Evolutionary conservation across 2,329 filamentous ascomycete species (phyloP), one percentile per base, ranked within the genome.

Genomic region (Cladophialophora immunda): DNA sequence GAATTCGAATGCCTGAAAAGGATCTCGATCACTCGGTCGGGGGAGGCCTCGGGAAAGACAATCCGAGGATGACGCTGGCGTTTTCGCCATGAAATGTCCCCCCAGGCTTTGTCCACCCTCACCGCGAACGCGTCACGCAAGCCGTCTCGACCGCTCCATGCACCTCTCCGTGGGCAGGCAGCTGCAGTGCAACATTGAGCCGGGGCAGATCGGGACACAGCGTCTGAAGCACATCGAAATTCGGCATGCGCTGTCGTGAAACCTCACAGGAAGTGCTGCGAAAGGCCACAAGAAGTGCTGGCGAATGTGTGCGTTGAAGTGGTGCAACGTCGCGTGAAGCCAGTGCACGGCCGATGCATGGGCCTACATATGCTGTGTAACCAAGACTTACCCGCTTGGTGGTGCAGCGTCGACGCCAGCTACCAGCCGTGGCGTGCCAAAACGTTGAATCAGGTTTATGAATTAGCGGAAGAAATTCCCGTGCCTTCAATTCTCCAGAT

Each of bases 321-420:
- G n/a, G 45, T 50, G 45, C 19, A 25, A 50, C 19, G 9, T 50
- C 19, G 22, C 19, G 19, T 47, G 19, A 41, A 3, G 13, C 45
- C 19, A 25, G 45, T 13, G 45, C 45, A 25, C 38, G 38, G 9
- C 19, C 3, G 45, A 8, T 50, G 19, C 8, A 25, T 50, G 45
- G 45, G 45, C 45, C 22, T 25, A 50, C 7, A 13, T 50, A 50
- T 50, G 45, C 19, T 50, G 19, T 50, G 45, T 50, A 50, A 50
- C 45, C 4, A 50, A 3, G 8, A 13, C 45, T 50, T 25, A 50
- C 45, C 45, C 19, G 45, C 45, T 25, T 13, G 5, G 19, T 50
- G 38, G 5, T 41, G 38, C 11, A 6, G 38, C 38, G n/a, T 41
- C 17, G 38, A 41, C n/a, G 15, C 5, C 4, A 4, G 38, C 17